Conservation (phyloP, 257 asterid species). For the Mitragyna speciosa region DNA sequence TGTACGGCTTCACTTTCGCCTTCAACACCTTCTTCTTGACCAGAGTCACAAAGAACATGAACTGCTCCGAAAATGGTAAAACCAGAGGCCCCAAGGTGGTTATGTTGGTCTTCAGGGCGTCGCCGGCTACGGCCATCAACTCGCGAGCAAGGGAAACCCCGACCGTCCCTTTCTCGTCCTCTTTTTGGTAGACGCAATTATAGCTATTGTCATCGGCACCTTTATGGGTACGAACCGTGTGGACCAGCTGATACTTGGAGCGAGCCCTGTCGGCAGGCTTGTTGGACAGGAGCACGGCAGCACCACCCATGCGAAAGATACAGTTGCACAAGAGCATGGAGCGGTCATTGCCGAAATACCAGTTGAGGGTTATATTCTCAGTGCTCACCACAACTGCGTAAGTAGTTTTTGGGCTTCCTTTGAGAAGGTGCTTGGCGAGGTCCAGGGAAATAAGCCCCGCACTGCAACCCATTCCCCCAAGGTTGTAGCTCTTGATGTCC, state of each 20-base stretch:
- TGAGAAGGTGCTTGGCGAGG: constrained; percentile 46
- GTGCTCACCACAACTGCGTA: constrained; percentile 58
- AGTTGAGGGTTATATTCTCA: constrained; percentile 47
- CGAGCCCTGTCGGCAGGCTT: constrained; percentile 27
- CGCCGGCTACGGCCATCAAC: constrained; percentile 53
- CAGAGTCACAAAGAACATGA: constrained; percentile 35
- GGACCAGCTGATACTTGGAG: constrained; percentile 51
- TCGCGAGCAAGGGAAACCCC: constrained; percentile 49
- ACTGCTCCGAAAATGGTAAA: constrained; percentile 51
- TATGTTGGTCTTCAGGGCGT: constrained; percentile 47
- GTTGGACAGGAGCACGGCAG: constrained; percentile 57
- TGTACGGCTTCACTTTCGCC: constrained; percentile 37
- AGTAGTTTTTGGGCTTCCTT: constrained; percentile 37
- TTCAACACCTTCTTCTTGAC: constrained; percentile 31
- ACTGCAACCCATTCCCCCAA: constrained; percentile 64
- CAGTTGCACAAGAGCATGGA: constrained; percentile 46
- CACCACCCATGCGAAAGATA: constrained; percentile 53
- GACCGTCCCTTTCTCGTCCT: constrained; percentile 37
- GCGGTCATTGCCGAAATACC: constrained; percentile 48
- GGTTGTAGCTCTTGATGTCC: constrained; percentile 43
- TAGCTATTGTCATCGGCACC: constrained; percentile 48
- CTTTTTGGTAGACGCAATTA: constrained; percentile 45
- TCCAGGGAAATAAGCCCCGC: constrained; percentile 49
- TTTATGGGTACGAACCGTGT: constrained; percentile 54
- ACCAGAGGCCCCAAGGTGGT: constrained; percentile 42